Base-by-base conservation (phyloP, 129 eudicot species). In the Helichrysum umbraculigerum region DNA sequence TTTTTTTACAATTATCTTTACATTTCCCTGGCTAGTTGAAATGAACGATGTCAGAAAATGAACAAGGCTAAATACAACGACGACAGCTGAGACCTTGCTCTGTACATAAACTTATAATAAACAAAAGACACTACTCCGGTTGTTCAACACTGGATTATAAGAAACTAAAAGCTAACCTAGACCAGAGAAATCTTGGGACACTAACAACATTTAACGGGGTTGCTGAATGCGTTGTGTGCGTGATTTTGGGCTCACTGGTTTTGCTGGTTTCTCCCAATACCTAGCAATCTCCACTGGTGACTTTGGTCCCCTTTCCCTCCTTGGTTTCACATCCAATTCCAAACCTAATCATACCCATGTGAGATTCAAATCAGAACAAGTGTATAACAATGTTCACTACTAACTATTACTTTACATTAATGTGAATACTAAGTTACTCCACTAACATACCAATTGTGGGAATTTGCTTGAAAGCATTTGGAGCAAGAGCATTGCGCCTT, bases 211-310 rank as follows among this genome's bases (percentile, higher is more conserved):
- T 76, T 80, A 91, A 39, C 97, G 96, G 6, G 97, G 96, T 81
- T 91, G 97, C 82, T 91, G 92, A 77, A 91, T 91, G 84, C 87
- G 88, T 21, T 90, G 90, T 59, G 76, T 50, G 19, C 80, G 80
- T 6, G 74, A 65, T 73, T 81, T 92, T 6, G 91, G 92, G 84
- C 88, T 87, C 17, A 87, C 80, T 4, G 81, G 37, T 82, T 92
- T 92, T n/a, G 96, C 92, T n/a, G 97, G 96, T 76, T 92, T 92
- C 76, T 92, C 97, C 85, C 86, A 77, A 52, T 82, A 71, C 82
- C 83, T 87, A 29, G 88, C 81, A 15, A 78, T 72, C 70, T 82
- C 92, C 71, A 83, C 72, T 0, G 88, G 85, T 9, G 86, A 85
- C 75, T 71, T 89, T 35, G 79, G 86, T 2, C 76, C 42, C 84